Percentiles rank a stretch among this genome's conserved stretches.
Evolutionary conservation across 495 filamentous ascomycete species (phyloP).

Genomic region (Glonium stellatum): DNA sequence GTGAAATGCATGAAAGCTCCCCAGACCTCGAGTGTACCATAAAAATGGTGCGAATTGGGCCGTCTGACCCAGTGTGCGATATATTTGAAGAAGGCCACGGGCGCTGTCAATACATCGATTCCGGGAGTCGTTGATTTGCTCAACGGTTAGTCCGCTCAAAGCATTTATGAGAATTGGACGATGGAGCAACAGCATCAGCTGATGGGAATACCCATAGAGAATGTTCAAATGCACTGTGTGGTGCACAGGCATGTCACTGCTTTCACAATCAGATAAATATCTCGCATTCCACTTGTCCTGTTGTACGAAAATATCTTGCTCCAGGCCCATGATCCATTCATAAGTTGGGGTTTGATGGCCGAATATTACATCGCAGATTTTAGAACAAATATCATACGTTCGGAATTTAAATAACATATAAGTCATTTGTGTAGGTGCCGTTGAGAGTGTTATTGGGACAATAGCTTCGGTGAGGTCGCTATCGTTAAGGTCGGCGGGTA

Average conservation of each 20-base stretch:
- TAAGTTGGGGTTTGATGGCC: constrained; percentile 30
- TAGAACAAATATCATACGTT: constrained; percentile 39
- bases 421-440: constrained; percentile 45
- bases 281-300: constrained; percentile 39
- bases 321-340: constrained; percentile 32
- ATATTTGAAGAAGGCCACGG: constrained; percentile 39
- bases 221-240: constrained; percentile 44
- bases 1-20: no score
- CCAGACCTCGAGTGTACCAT: constrained; percentile 37
- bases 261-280: constrained; percentile 34
- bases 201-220: constrained; percentile 43
- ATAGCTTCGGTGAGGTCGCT: constrained; percentile 21
- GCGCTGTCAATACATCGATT: constrained; percentile 42
- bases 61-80: constrained; percentile 36
- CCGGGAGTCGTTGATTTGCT: constrained; percentile 34
- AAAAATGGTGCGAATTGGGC: constrained; percentile 39
- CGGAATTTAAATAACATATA: constrained; percentile 43
- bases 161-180: constrained; percentile 41
- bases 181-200: constrained; percentile 43
- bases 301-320: constrained; percentile 38
- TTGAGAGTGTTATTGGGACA: constrained; percentile 15
- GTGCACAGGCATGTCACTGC: constrained; percentile 33
- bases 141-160: constrained; percentile 38
- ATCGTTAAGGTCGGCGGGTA: constrained; percentile 20
- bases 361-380: constrained; percentile 42